Evolutionary conservation across 2,329 filamentous ascomycete species (phyloP).

Genomic region (Botrytis cinerea): DNA sequence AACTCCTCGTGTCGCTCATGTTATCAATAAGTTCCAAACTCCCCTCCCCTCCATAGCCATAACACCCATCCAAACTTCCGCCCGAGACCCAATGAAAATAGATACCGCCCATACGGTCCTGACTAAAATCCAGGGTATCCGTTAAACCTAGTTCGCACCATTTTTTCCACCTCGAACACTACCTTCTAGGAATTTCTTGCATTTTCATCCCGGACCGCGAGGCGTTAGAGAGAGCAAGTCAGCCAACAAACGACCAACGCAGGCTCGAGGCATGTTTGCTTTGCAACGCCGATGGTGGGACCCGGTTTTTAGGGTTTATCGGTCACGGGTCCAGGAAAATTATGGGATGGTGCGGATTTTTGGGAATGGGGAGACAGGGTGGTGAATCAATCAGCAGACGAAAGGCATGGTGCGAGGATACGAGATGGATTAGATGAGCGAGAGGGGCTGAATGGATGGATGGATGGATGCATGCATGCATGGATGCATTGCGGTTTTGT

Average conservation of each 20-base stretch:
- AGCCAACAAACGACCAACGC: conserved; percentile 10
- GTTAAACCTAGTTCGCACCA: neutral
- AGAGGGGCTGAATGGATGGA: neutral
- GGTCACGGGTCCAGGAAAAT: conserved; percentile 20
- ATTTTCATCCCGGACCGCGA: conserved; percentile 11
- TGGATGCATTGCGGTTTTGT: too few relatives aligned
- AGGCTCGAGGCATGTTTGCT: neutral
- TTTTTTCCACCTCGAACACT: neutral
- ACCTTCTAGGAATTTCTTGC: neutral
- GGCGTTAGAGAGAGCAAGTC: neutral
- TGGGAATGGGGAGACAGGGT: neutral
- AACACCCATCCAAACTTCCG: neutral
- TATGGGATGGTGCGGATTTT: neutral
- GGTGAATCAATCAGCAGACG: neutral
- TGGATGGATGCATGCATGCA: too few relatives aligned
- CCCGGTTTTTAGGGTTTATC: conserved; percentile 16
- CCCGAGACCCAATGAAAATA: conserved; percentile 18
- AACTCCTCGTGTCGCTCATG: conserved; percentile 19
- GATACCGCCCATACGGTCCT: conserved; percentile 23
- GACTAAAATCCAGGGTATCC: conserved; percentile 17
- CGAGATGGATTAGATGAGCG: neutral
- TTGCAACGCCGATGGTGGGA: conserved; percentile 11
- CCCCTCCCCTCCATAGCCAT: neutral
- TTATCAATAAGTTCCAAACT: neutral
- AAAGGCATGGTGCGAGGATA: neutral